Evolutionary conservation across 306 rosid genomes (phyloP).

Genomic region (Trichosanthes cucumerina): DNA sequence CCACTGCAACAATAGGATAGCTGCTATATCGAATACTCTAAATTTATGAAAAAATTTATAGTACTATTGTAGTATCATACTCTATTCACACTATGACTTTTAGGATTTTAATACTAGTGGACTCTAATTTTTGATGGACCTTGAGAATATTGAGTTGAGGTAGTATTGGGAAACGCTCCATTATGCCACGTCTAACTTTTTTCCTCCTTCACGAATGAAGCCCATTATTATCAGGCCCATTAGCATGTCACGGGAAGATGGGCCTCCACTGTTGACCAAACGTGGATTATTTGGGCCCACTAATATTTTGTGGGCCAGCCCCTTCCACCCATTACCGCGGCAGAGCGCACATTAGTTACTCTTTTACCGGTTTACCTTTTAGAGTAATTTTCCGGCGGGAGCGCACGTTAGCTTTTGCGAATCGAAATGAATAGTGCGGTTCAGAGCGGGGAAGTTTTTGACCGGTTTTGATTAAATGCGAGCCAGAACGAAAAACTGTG

Average conservation of each 20-base stretch:
- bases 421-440: background rate
- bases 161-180: background rate
- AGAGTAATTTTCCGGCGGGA: slow-evolving; percentile 8
- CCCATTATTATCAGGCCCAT: slow-evolving; percentile 1
- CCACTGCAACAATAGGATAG: too few species aligned
- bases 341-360: slow-evolving; percentile 13
- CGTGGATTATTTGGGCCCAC: slow-evolving; percentile 15
- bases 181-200: background rate
- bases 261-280: background rate
- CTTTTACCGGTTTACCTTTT: background rate
- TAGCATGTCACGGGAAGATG: slow-evolving; percentile 8
- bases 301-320: slow-evolving; percentile 15
- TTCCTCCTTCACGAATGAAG: background rate
- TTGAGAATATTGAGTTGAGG: too few species aligned
- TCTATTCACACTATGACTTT: too few species aligned
- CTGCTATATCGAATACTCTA: too few species aligned
- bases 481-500: slow-evolving; percentile 1
- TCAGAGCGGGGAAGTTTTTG: slow-evolving; percentile 14
- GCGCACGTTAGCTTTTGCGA: slow-evolving; percentile 18
- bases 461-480: slow-evolving; percentile 23
- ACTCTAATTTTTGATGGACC: too few species aligned
- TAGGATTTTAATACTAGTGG: too few species aligned
- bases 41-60: too few species aligned
- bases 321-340: background rate
- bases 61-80: too few species aligned